A percentile compares a stretch with the other conserved stretches of the same genome.
These are phyloP conservation scores for Suhomyces chickasaworum DNA, from an alignment of 1,139 yeast genomes.

Conservation along the genomic window DNA sequence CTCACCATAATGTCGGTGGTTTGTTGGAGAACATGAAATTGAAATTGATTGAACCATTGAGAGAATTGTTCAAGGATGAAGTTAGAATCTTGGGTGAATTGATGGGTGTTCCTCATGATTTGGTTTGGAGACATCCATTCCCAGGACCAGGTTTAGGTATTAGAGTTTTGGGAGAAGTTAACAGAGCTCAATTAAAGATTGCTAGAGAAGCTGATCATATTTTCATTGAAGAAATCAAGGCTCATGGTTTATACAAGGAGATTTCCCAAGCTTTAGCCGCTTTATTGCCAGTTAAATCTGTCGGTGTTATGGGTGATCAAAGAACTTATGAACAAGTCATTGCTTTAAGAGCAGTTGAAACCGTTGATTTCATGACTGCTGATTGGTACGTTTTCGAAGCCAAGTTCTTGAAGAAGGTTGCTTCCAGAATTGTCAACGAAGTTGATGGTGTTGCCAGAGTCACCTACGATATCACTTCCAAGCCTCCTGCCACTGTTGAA, in stretches of 20 bases:
- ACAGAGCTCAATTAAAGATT: constrained; percentile 86
- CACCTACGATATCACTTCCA: constrained; percentile 96
- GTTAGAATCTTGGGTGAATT: constrained; percentile 95
- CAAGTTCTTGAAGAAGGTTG: constrained; percentile 85
- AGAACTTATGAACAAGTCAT: constrained; percentile 99
- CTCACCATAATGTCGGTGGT: constrained; percentile 99
- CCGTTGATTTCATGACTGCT: constrained; percentile 98
- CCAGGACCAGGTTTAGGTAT: constrained; percentile 99
- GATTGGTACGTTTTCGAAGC: constrained; percentile 98
- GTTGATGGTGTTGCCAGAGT: constrained; percentile 99
- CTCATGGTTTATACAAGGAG: constrained; percentile 88
- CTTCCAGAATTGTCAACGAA: constrained; percentile 96
- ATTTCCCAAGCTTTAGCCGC: constrained; percentile 99
- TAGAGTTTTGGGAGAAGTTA: constrained; percentile 95
- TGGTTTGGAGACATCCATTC: constrained; percentile 99
- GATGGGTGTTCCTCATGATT: constrained; percentile 92
- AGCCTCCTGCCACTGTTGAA: constrained; percentile 99
- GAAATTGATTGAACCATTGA: constrained; percentile 95
- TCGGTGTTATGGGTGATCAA: constrained; percentile 99
- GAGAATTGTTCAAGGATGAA: constrained; percentile 98
- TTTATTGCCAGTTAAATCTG: constrained; percentile 93
- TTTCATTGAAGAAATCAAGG: constrained; percentile 91
- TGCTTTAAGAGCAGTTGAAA: constrained; percentile 97
- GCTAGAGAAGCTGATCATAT: constrained; percentile 97
- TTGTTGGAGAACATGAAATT: constrained; percentile 96